phyloP scores from a whole-genome alignment of 441 rosid species.

The Manihot esculenta region DNA sequence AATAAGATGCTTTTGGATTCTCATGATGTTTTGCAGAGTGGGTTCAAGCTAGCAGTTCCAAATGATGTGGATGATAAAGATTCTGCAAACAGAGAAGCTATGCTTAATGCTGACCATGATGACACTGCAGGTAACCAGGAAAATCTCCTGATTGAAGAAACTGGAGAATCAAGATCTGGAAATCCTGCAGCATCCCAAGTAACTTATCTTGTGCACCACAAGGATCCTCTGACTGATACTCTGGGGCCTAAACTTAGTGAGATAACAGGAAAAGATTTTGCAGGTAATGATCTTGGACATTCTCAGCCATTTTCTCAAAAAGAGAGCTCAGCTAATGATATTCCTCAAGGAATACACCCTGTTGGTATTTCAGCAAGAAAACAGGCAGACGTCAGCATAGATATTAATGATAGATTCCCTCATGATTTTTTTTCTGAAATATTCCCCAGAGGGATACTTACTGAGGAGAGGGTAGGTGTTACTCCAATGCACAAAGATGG shows the following conservation, averaged over 20 bases:
- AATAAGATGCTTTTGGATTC: conserved; percentile 37
- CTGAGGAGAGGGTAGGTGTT: conserved; percentile 40
- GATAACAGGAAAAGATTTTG: conserved; percentile 9
- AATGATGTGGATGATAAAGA: conserved; percentile 28
- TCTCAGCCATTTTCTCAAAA: conserved; percentile 22
- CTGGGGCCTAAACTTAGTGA: conserved; percentile 18
- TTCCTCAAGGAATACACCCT: conserved; percentile 35
- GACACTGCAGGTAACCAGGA: conserved; percentile 22
- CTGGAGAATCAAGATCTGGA: conserved; percentile 31
- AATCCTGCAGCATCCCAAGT: conserved; percentile 31
- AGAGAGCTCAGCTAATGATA: conserved; percentile 34
- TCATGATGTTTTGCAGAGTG: conserved; percentile 34
- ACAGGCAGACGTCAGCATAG: conserved; percentile 65
- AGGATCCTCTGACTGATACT: conserved; percentile 26
- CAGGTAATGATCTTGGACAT: conserved; percentile 14
- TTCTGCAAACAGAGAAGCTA: conserved; percentile 36
- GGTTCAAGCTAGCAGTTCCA: conserved; percentile 35
- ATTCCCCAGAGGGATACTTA: conserved; percentile 57
- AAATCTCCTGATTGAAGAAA: conserved; percentile 22
- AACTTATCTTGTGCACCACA: conserved; percentile 23
- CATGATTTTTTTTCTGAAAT: conserved; percentile 78
- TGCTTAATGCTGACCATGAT: conserved; percentile 27
- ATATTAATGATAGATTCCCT: conserved; percentile 81
- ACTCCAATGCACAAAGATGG: conserved; percentile 55
- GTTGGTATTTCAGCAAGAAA: conserved; percentile 35